Conservation (phyloP, 1,284 basidiomycete species). For the Cryptococcus sp. region DNA sequence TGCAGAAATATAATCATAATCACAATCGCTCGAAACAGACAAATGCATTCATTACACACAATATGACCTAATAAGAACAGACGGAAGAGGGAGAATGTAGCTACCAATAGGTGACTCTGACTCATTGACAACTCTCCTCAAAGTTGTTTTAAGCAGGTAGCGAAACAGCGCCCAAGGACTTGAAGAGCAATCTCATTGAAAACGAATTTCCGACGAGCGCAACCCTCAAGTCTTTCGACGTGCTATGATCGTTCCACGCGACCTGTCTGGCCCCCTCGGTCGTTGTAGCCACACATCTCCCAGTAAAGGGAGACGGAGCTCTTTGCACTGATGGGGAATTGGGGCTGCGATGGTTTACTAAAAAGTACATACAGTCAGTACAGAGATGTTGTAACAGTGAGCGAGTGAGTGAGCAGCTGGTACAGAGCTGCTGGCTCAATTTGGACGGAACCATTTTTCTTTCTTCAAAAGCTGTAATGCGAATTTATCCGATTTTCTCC, state of each 20-base stretch:
- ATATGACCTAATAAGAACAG: not conserved
- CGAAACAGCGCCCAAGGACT: not conserved
- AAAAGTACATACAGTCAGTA: conserved; percentile 3
- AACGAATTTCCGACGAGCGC: no score
- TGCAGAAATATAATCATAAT: not conserved
- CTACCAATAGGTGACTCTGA: conserved; percentile 47
- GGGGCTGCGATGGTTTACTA: conserved; percentile 21
- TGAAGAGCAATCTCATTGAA: no score
- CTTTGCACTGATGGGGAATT: conserved; percentile 37
- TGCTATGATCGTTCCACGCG: conserved; percentile 25
- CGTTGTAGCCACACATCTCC: conserved; percentile 20
- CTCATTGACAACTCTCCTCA: conserved; percentile 42
- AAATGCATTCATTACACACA: not conserved
- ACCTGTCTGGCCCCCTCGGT: conserved; percentile 41
- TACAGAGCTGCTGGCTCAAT: no score
- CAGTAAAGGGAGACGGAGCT: conserved; percentile 18
- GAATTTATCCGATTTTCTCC: not conserved
- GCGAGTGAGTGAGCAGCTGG: no score
- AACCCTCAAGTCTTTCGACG: no score
- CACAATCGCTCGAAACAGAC: not conserved
- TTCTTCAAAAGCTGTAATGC: no score
- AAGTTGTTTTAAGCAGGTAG: conserved; percentile 47
- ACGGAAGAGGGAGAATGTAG: conserved; percentile 21
- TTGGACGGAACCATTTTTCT: no score
- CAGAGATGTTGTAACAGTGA: no score